Base-by-base conservation (phyloP, 208 protist genomes). In the Trypanosoma lewisi region DNA sequence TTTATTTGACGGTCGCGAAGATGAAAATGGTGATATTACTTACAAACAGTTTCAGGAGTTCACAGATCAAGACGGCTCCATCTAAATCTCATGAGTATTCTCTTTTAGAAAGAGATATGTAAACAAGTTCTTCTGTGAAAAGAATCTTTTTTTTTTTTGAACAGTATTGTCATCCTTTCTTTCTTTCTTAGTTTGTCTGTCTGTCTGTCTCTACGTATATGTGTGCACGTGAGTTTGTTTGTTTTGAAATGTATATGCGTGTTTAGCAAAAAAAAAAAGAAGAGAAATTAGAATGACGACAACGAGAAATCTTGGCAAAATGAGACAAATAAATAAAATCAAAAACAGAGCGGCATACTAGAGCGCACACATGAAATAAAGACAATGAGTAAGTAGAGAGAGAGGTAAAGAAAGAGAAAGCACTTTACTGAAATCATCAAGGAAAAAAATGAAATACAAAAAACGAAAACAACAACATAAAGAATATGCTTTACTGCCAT, bases 1-100 rank as follows among this genome's bases (percentile, higher is more conserved):
- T 49, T 73, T 96, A 25, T 96, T 96, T 73, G 91, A 95, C 49
- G 77, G 80, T 19, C 49, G 57, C 39, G 80, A 82, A 55, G 86
- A 95, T 49, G 83, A 75, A 44, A 87, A 93, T 42, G 81, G 82
- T 27, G 83, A 91, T 21, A 91, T 95, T 14, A 92, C 82, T 1
- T 93, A 85, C 77, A 91, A 86, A 42, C 83, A 91, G 45, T 95
- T 95, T 67, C 86, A 93, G 31, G 86, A 90, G 19, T 95, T 95
- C 71, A 72, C 87, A 30, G 83, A 93, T 30, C 11, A 75, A 27
- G 31, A 58, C 58, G 53, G 47, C 5, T 25, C 39, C 44, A 19
- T 67, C 30, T 68, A 59, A 70, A 37, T 69, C 67, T 34, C 16
- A 54, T 2, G 56, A 41, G 33, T 66, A 33, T 17, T 19, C 1